Conservation (phyloP, 1,139 yeast genomes). For the Diutina neorugosa region DNA sequence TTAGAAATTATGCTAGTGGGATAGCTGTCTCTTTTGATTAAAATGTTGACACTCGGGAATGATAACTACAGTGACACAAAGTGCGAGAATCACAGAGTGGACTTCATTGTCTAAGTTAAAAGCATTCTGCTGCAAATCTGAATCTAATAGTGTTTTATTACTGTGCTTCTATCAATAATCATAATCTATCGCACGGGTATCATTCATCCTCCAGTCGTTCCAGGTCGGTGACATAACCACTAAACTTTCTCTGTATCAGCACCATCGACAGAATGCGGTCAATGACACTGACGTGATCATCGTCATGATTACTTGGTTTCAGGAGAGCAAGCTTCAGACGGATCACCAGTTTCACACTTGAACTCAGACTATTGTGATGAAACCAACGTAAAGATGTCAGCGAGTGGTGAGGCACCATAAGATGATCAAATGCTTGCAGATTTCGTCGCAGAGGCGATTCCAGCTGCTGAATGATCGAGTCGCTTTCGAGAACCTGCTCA, state of each 20-base stretch:
- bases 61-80: too few species aligned
- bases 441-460: not conserved
- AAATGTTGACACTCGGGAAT: too few species aligned
- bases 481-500: not conserved
- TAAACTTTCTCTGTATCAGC: slow-evolving; percentile 1
- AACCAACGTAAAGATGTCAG: not conserved
- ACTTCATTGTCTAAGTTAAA: too few species aligned
- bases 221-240: slow-evolving; percentile 4
- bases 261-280: not conserved
- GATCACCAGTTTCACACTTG: slow-evolving; percentile 1
- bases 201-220: not conserved
- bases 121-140: too few species aligned
- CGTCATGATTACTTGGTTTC: not conserved
- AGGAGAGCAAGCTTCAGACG: not conserved
- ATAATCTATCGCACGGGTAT: not conserved
- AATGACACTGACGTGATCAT: not conserved
- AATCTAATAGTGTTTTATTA: too few species aligned
- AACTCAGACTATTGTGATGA: not conserved
- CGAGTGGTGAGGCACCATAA: not conserved
- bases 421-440: not conserved
- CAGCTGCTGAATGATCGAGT: not conserved
- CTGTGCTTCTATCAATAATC: not conserved
- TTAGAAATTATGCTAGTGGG: too few species aligned
- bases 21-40: too few species aligned
- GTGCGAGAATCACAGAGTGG: too few species aligned